A percentile compares a stretch with the other conserved stretches of the same genome.
phyloP scores from a whole-genome alignment of 176 grass and related monocot genomes.

The sorghum (Sorghum bicolor) region Sorghum_bicolor_NCBIv3 NC_012872.2:64488501-64489000 shows the following conservation, averaged over 20 bases:
- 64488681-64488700: no score
- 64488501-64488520: no score
- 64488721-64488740: background rate
- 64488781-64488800: background rate
- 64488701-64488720: no score
- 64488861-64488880: no score
- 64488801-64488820: background rate
- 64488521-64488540: background rate
- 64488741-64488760: background rate
- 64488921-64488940: background rate
- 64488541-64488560: constrained; percentile 8
- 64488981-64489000: background rate
- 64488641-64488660: background rate
- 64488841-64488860: background rate
- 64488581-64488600: background rate
- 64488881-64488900: background rate
- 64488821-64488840: constrained; percentile 9
- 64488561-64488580: background rate
- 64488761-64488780: background rate
- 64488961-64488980: background rate
- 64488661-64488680: no score
- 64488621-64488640: background rate
- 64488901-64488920: background rate
- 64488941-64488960: background rate
- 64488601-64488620: background rate